A percentile compares a stretch with the other conserved stretches of the same genome.
These are phyloP conservation scores for Tulasnella sp. DNA, from an alignment of 768 basidiomycete species.

Conservation along the genomic window DNA sequence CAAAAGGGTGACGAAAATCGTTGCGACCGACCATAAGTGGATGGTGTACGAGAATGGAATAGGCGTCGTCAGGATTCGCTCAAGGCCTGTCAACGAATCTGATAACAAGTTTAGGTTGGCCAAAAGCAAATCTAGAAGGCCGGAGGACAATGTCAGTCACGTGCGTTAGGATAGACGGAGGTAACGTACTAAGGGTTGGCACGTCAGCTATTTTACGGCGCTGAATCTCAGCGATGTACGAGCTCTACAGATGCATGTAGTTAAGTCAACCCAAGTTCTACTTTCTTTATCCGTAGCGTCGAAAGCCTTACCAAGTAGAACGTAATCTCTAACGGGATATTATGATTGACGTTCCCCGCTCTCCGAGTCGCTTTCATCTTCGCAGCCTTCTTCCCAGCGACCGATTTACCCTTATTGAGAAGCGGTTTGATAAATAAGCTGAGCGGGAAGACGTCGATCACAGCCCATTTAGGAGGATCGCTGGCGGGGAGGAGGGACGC, in stretches of 20 bases:
- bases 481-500: constrained; percentile 43
- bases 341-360: constrained; percentile 41
- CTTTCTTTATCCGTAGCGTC: neutral
- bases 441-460: constrained; percentile 64
- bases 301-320: constrained; percentile 36
- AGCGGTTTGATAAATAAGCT: constrained; percentile 47
- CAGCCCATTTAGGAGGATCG: constrained; percentile 50
- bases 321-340: constrained; percentile 61
- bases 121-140: constrained; percentile 46
- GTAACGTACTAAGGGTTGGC: constrained; percentile 54
- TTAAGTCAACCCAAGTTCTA: constrained; percentile 28
- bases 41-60: constrained; percentile 71
- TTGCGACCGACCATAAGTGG: constrained; percentile 59
- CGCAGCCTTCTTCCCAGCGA: constrained; percentile 59
- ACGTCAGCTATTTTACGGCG: constrained; percentile 48
- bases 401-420: constrained; percentile 40
- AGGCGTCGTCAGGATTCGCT: constrained; percentile 65
- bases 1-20: constrained; percentile 52
- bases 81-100: constrained; percentile 59
- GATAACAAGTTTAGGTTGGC: constrained; percentile 42
- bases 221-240: constrained; percentile 57
- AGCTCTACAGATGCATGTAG: constrained; percentile 40
- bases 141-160: neutral
- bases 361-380: constrained; percentile 47
- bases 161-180: neutral